These are phyloP conservation scores for Salvia miltiorrhiza DNA, from an alignment of 257 asterid genomes.

Conservation along the genomic window DNA sequence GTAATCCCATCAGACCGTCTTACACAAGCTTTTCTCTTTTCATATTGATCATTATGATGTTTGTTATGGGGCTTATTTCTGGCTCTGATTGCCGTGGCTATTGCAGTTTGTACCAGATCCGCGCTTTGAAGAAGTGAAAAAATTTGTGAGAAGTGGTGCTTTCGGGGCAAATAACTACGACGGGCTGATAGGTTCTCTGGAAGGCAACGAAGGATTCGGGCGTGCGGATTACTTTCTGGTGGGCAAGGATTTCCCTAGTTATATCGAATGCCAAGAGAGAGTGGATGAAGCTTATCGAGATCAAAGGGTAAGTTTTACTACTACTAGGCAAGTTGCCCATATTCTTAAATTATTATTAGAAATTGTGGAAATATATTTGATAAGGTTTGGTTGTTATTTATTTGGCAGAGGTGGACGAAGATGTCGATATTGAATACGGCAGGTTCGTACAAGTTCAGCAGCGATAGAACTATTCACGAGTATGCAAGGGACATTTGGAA, in stretches of 20 bases:
- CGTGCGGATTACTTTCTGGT: constrained; percentile 85
- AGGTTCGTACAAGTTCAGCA: constrained; percentile 81
- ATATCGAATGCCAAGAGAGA: constrained; percentile 83
- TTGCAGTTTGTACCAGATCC: constrained; percentile 72
- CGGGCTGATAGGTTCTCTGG: constrained; percentile 67
- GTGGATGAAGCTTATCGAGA: constrained; percentile 75
- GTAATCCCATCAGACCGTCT: too few species aligned
- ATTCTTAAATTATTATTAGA: background rate
- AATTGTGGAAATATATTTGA: background rate
- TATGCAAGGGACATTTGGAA: constrained; percentile 82
- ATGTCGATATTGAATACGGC: constrained; percentile 88
- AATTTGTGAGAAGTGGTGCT: constrained; percentile 62
- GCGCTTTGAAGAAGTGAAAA: constrained; percentile 67
- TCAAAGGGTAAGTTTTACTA: constrained; percentile 43
- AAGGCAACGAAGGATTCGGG: constrained; percentile 85
- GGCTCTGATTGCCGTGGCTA: too few species aligned
- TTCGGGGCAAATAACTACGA: constrained; percentile 60
- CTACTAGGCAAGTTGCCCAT: background rate
- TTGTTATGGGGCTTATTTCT: too few species aligned
- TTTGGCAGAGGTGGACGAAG: constrained; percentile 71
- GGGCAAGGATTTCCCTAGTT: constrained; percentile 88
- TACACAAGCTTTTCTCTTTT: background rate
- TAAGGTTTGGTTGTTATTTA: background rate
- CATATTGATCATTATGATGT: background rate
- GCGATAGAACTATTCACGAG: constrained; percentile 75